Conservation (phyloP, 2,329 filamentous ascomycete genomes). For the Epichloe hybrida region DNA sequence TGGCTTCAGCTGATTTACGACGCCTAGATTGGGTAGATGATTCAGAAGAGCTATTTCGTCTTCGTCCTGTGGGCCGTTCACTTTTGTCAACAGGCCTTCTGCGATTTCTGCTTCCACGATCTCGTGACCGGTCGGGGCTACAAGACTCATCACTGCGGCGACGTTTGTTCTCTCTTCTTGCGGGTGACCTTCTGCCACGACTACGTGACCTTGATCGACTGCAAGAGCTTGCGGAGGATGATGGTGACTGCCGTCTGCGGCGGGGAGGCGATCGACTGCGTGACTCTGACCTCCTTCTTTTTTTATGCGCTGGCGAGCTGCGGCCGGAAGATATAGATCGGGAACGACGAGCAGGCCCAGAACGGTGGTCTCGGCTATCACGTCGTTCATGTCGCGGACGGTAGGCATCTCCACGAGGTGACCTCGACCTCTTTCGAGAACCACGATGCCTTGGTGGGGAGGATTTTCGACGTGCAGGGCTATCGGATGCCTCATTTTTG, state of each 20-base stretch:
- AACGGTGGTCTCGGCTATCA: constrained; percentile 11
- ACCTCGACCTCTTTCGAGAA: constrained; percentile 27
- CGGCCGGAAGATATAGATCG: constrained; percentile 24
- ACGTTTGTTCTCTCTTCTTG: constrained; percentile 2
- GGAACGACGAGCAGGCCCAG: constrained; percentile 13
- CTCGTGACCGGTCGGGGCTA: constrained; percentile 1
- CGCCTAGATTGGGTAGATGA: constrained; percentile 35
- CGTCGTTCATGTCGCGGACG: constrained; percentile 12
- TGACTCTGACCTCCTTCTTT: constrained; percentile 35
- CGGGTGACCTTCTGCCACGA: constrained; percentile 10
- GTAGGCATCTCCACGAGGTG: constrained; percentile 19
- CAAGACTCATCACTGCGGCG: constrained; percentile 2
- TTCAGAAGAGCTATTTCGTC: constrained; percentile 37
- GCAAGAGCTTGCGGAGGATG: constrained; percentile 29
- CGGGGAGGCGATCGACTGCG: constrained; percentile 32
- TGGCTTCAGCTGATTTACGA: constrained; percentile 45
- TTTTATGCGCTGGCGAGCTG: constrained; percentile 32
- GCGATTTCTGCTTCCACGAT: neutral
- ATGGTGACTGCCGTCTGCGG: constrained; percentile 21
- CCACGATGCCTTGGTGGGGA: constrained; percentile 19
- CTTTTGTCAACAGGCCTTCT: constrained; percentile 1
- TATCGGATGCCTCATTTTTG: constrained; percentile 19
- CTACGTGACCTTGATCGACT: constrained; percentile 21
- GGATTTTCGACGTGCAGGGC: constrained; percentile 20
- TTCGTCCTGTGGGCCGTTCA: constrained; percentile 17